Base-by-base conservation (phyloP, 2,329 filamentous ascomycete genomes). In the Fusarium newnesense region DNA sequence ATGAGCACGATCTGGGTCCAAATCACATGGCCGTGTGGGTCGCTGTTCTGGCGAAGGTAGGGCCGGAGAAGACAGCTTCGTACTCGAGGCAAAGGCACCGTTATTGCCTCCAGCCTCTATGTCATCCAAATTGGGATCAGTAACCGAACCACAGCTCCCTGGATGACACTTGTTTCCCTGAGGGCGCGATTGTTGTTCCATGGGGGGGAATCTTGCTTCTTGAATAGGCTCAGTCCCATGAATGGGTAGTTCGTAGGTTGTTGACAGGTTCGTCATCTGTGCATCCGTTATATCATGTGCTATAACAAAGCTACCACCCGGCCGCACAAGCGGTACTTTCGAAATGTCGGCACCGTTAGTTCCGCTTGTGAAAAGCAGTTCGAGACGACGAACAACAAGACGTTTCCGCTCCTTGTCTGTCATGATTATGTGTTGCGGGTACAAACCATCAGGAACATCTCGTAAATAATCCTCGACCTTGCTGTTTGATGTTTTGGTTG, bases 331-430 rank as follows among this genome's bases (percentile, higher is more conserved):
- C 16, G 65, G 75, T 60, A 73, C 80, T 44, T 68, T 77, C 13
- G 70, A 76, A 32, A 73, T 49, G 81, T 85, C 78, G 77, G 84
- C 81, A 8, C 83, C 83, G 9, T 79, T 81, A 28, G 87, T 85
- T 77, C 91, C 93, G 6, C 94, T 94, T 1, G 93, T 94, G 69
- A 96, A 97, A 4, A 97, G 86, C 72, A 95, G 93, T 77, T 97
- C 94, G 9, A 97, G 4, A n/a, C 93, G 88, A 60, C 90, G 88
- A 4, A 96, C 94, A 0, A 96, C 91, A 26, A 95, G 78, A 78
- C 91, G 94, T 84, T 94, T 94, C 83, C 90, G 94, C 10, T 92
- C 88, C 72, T 89, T 91, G n/a, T 96, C 93, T 0, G 91, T 90
- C 88, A 95, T 89, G 1, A 84, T 79, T 26, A 87, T 84, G 47